A percentile compares a stretch with the other conserved stretches of the same genome.
Conservation (phyloP, 2,329 filamentous ascomycete genomes). For the Rhynchosporium agropyri region DNA sequence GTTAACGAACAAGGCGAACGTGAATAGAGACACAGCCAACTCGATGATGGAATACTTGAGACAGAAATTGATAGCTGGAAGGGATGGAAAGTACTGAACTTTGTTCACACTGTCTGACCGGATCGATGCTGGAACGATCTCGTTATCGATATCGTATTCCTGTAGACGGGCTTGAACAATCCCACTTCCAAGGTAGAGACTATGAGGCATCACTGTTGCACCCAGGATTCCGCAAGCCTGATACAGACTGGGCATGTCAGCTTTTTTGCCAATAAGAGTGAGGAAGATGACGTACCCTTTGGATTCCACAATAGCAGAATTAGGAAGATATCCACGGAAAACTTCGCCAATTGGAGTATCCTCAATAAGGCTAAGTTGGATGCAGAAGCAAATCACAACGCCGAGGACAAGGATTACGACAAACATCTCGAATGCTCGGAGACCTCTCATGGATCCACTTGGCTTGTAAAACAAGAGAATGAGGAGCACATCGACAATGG, state of each 20-base stretch:
- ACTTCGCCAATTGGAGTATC: slow-evolving; percentile 59
- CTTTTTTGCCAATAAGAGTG: neutral
- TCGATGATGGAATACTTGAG: slow-evolving; percentile 75
- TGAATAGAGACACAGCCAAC: slow-evolving; percentile 72
- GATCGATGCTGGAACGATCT: slow-evolving; percentile 47
- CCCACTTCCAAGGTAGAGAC: slow-evolving; percentile 68
- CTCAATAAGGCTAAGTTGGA: slow-evolving; percentile 65
- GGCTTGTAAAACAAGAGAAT: slow-evolving; percentile 69
- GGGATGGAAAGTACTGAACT: slow-evolving; percentile 68
- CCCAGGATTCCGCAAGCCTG: slow-evolving; percentile 77
- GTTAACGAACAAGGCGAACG: slow-evolving; percentile 84
- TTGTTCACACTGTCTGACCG: slow-evolving; percentile 44
- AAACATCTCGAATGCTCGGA: slow-evolving; percentile 66
- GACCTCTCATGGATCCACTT: slow-evolving; percentile 57
- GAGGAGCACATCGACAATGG: slow-evolving; percentile 68
- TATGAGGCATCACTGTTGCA: slow-evolving; percentile 74
- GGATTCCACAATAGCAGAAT: slow-evolving; percentile 57
- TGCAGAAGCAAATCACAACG: slow-evolving; percentile 71
- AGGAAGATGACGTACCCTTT: slow-evolving; percentile 47
- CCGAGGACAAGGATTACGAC: slow-evolving; percentile 66
- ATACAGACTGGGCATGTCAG: slow-evolving; percentile 53
- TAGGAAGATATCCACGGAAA: slow-evolving; percentile 67
- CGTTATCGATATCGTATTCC: slow-evolving; percentile 62
- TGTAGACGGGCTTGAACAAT: slow-evolving; percentile 68
- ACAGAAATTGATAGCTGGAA: slow-evolving; percentile 72